Conservation (phyloP, 2,329 filamentous ascomycete species). For the Penicillium fuscoglaucum region DNA sequence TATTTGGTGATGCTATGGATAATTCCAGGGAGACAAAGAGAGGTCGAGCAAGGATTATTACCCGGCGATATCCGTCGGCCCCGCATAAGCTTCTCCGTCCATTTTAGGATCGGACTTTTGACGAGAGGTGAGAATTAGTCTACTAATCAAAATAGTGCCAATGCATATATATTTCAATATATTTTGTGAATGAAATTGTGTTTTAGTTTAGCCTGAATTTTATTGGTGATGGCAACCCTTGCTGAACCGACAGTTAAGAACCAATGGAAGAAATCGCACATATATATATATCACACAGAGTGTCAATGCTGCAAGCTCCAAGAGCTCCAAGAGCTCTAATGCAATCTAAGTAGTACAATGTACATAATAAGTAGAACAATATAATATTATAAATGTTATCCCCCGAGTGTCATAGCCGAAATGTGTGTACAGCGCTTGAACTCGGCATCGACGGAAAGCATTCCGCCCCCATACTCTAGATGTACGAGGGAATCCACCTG, state of each 20-base stretch:
- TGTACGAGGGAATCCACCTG: no score
- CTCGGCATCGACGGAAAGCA: conserved; percentile 3
- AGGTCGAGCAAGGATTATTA: conserved; percentile 1
- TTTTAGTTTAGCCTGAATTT: background rate
- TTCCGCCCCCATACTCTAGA: conserved; percentile 5
- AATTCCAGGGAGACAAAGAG: conserved; percentile 3
- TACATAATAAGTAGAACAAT: background rate
- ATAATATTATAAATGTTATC: no score
- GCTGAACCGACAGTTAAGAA: background rate
- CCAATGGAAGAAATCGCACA: background rate
- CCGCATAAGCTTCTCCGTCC: background rate
- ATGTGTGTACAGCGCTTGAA: background rate
- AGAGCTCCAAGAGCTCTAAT: no score
- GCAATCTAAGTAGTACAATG: no score
- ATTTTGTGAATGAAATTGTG: background rate
- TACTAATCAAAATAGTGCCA: background rate
- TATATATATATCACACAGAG: background rate
- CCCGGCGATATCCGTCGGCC: conserved; percentile 9
- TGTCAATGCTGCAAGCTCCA: background rate
- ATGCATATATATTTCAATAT: background rate
- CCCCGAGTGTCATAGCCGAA: conserved; percentile 1
- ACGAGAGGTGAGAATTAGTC: background rate
- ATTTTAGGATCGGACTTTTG: background rate
- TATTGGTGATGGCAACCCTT: no score
- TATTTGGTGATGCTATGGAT: conserved; percentile 18